Evolutionary conservation across 805 yeast species (phyloP), one percentile per base, ranked within the genome.

Genomic region (Osmozyma mogii): DNA sequence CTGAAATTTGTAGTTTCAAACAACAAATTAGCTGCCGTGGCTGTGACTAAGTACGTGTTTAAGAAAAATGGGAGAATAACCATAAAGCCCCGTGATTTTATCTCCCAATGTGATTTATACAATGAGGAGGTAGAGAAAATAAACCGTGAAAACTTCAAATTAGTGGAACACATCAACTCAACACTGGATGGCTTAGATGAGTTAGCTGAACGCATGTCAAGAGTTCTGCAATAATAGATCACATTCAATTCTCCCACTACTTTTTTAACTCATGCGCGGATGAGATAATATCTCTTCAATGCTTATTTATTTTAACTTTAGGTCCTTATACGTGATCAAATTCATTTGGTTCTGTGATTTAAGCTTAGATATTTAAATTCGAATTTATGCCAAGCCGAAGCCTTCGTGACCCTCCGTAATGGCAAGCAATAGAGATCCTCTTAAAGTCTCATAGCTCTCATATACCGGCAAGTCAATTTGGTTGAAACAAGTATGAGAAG

Each of bases 401-500:
- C 97, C 97, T 63, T 84, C 96, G 47, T 83, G 81, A 12, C 97
- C 97, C 56, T 92, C 98, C 15, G 87, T 83, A 11, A 92, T 75
- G 0, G 98, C 96, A 41, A 83, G 52, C 40, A 88, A 58, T 38
- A 92, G 54, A 1, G 92, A 76, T 2, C 84, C 81, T 38, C 96
- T 72, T 30, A 92, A 65, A 13, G 83, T 77, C 33, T 85, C 95
- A 51, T 89, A 92, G 5, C 82, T 74, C 31, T 81, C 94, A 56
- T 92, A 92, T 15, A 85, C 92, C 0, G 99, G 99, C 30, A 92
- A 60, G 51, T 85, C 95, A 35, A 92, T 68, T 57, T 89, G 97
- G 57, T 92, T 92, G 65, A 88, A 89, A 56, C 99, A 92, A 3
- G 97, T 92, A 52, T 92, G 98, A 0, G 96, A 84, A 0, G 95